phyloP scores from a whole-genome alignment of 805 yeast genomes.

The Grigorovia transvaalensis region DNA sequence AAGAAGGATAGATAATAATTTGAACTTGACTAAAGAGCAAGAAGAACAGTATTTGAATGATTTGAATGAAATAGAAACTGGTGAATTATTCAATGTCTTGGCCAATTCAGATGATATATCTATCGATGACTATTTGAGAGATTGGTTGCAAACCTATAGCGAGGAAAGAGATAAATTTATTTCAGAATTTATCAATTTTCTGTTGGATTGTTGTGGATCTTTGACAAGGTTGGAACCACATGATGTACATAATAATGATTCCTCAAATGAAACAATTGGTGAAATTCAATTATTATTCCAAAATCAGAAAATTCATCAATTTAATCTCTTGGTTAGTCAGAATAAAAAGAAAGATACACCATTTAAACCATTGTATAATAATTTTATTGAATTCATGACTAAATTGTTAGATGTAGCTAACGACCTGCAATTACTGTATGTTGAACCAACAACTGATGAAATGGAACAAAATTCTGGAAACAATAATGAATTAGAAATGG shows the following conservation, averaged over 20 bases:
- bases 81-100: constrained; percentile 41
- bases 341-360: constrained; percentile 32
- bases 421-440: constrained; percentile 52
- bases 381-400: constrained; percentile 46
- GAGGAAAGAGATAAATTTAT: constrained; percentile 39
- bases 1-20: not conserved
- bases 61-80: constrained; percentile 37
- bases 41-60: constrained; percentile 29
- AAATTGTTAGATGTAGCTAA: constrained; percentile 42
- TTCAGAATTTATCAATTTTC: constrained; percentile 54
- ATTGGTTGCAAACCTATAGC: constrained; percentile 47
- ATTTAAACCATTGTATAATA: constrained; percentile 38
- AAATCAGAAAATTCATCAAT: constrained; percentile 56
- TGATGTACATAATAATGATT: constrained; percentile 60
- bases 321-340: constrained; percentile 50
- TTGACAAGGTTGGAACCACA: constrained; percentile 57
- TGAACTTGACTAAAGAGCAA: constrained; percentile 13
- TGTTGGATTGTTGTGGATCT: constrained; percentile 66
- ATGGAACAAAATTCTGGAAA: constrained; percentile 10
- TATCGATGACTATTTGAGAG: constrained; percentile 40
- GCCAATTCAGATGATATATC: constrained; percentile 40
- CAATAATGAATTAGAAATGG: constrained; percentile 22
- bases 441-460: constrained; percentile 16
- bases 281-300: constrained; percentile 59
- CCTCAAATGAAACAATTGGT: constrained; percentile 61